Evolutionary conservation across 2,329 filamentous ascomycete genomes (phyloP), one percentile per base, ranked within the genome.

Genomic region (Stagonosporopsis rhizophila): DNA sequence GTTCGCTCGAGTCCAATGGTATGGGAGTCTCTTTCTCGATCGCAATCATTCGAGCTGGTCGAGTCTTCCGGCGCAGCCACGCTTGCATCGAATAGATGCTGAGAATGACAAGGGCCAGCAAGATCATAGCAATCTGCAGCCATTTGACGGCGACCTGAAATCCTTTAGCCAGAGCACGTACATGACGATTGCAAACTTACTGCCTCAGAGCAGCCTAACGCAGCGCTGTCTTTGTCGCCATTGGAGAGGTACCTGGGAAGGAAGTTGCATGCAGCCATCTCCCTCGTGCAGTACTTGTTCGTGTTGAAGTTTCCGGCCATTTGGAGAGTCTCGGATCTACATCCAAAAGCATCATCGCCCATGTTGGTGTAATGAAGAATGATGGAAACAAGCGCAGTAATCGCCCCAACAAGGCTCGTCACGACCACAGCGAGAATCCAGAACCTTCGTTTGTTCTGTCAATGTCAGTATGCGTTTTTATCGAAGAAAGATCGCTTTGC

Each of bases 91-190:
- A 50, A 37, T 71, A 71, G 42, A 73, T 48, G 14, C 47, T 55
- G n/a, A 72, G 54, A 17, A 67, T 52, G 5, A 62, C 25, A 8
- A 68, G 52, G 0, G 60, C 52, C 23, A 62, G 60, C 15, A 71
- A 9, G 3, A 69, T 52, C 8, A 73, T 41, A 17, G 67, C 48
- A 27, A 73, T 58, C 32, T 71, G 69, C 17, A 72, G 23, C 69
- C 69, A 73, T 41, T 72, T 72, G 6, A 68, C 66, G 15, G 62
- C 56, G 7, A 62, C 49, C 70, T 72, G 38, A 51, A 54, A n/a
- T 23, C 9, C 1, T 23, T 34, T 4, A 34, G 54, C 28, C 6
- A 41, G 12, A 32, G 3, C n/a, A 28, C 12, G 7, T 6, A 30
- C 4, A 9, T n/a, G 4, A 8, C 0, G 12, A 6, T 38, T 28